phyloP scores from a whole-genome alignment of 2,329 filamentous ascomycete species.

The Apiospora kogelbergensis region DNA sequence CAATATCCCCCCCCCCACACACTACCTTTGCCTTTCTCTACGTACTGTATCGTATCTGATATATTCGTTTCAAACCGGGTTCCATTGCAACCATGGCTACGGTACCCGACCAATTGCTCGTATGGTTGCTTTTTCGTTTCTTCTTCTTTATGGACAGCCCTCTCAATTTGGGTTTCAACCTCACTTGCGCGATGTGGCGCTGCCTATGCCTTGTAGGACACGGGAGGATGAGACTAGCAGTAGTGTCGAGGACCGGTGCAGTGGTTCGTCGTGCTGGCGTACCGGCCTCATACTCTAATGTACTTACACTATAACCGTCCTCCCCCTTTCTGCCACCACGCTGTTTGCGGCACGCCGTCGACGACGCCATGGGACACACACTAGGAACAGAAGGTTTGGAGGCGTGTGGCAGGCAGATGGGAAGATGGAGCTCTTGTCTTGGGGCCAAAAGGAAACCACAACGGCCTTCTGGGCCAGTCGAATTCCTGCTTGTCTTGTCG shows the following conservation, averaged over 20 bases:
- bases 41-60: neutral
- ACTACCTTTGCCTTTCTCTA: neutral
- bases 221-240: conserved; percentile 3
- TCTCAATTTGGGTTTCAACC: conserved; percentile 1
- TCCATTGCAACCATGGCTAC: neutral
- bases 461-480: conserved; percentile 8
- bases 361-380: neutral
- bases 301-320: neutral
- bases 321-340: neutral
- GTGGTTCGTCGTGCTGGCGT: neutral
- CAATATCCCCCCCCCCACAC: neutral
- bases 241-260: conserved; percentile 6
- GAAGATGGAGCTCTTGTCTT: neutral
- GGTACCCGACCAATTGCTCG: neutral
- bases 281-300: neutral
- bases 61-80: conserved; percentile 4
- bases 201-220: neutral
- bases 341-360: neutral
- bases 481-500: conserved; percentile 1
- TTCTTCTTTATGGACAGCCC: neutral
- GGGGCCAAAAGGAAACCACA: conserved; percentile 5
- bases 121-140: conserved; percentile 1
- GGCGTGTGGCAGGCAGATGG: conserved; percentile 5
- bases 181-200: conserved; percentile 2
- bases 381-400: conserved; percentile 6